These are phyloP conservation scores for Leptographium lundbergii DNA, from an alignment of 2,329 filamentous ascomycete species.

Conservation along the genomic window DNA sequence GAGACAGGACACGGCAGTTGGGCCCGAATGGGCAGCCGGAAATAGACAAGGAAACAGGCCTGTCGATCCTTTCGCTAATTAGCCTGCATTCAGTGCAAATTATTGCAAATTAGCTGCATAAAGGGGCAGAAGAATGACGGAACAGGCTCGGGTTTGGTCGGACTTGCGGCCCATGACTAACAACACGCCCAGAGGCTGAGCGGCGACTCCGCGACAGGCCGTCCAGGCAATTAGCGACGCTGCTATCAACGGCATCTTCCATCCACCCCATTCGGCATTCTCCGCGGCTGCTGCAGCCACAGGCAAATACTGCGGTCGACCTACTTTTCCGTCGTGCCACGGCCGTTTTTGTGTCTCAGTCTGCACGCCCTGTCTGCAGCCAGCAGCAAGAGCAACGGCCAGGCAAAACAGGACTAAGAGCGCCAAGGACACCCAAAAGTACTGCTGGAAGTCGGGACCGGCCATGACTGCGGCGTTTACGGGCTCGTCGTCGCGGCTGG, in stretches of 20 bases:
- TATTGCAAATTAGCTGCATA: not conserved
- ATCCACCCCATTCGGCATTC: not conserved
- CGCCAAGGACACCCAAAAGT: too few relatives aligned
- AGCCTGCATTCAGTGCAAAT: not conserved
- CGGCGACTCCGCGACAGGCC: not conserved
- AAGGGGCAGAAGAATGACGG: not conserved
- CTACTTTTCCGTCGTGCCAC: not conserved
- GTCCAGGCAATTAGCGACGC: not conserved
- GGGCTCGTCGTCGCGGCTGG: not conserved
- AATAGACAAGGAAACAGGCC: not conserved
- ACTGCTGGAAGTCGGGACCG: too few relatives aligned
- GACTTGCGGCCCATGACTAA: not conserved
- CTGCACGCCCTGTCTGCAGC: not conserved
- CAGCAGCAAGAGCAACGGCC: not conserved
- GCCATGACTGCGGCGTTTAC: not conserved
- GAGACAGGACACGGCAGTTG: not conserved
- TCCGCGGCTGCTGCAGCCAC: not conserved
- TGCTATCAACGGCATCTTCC: not conserved
- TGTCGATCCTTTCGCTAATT: not conserved
- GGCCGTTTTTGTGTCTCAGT: not conserved
- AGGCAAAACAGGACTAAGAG: not conserved
- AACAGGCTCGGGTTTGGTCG: not conserved
- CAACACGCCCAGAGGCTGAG: not conserved
- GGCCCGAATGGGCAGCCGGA: not conserved
- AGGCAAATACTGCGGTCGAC: not conserved